Conservation (phyloP, 1,284 basidiomycete genomes). For the Ganoderma leucocontextum region DNA sequence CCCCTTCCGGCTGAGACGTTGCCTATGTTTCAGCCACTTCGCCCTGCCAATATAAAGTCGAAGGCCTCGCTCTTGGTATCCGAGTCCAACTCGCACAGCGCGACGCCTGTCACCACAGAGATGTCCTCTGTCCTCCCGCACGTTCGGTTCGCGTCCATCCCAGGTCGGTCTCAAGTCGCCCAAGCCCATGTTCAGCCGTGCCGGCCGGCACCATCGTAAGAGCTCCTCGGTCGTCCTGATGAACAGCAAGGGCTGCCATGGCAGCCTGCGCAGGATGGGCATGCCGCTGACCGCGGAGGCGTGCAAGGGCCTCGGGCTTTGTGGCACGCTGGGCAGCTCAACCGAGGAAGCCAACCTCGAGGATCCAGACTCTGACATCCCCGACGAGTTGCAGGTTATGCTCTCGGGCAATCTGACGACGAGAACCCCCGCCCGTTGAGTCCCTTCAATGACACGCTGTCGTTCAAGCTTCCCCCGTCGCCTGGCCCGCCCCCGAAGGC, state of each 20-base stretch:
- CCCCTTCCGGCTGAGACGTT: too few species aligned
- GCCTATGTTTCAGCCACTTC: too few species aligned
- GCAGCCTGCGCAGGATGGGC: constrained; percentile 29
- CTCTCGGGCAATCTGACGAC: too few species aligned
- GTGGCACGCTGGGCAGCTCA: constrained; percentile 69
- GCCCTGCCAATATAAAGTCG: too few species aligned
- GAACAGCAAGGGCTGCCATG: constrained; percentile 40
- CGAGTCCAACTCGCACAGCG: too few species aligned
- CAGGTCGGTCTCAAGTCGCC: constrained; percentile 39
- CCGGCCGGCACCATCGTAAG: constrained; percentile 45
- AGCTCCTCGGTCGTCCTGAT: constrained; percentile 46
- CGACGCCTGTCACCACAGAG: too few species aligned
- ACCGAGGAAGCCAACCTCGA: constrained; percentile 56
- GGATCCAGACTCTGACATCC: constrained; percentile 77
- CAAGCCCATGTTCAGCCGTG: constrained; percentile 58
- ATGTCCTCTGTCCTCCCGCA: too few species aligned
- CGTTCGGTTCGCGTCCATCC: constrained; percentile 56
- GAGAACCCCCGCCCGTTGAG: too few species aligned
- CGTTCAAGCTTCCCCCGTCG: too few species aligned
- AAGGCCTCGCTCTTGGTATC: too few species aligned
- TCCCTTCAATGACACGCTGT: too few species aligned
- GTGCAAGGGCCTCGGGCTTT: constrained; percentile 62
- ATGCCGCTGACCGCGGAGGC: constrained; percentile 58
- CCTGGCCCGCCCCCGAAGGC: constrained; percentile 51
- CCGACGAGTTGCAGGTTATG: too few species aligned